Evolutionary conservation across 352 stramenopile species (phyloP), one percentile per base, ranked within the genome.

Genomic region (Phytophthora hybrid): DNA sequence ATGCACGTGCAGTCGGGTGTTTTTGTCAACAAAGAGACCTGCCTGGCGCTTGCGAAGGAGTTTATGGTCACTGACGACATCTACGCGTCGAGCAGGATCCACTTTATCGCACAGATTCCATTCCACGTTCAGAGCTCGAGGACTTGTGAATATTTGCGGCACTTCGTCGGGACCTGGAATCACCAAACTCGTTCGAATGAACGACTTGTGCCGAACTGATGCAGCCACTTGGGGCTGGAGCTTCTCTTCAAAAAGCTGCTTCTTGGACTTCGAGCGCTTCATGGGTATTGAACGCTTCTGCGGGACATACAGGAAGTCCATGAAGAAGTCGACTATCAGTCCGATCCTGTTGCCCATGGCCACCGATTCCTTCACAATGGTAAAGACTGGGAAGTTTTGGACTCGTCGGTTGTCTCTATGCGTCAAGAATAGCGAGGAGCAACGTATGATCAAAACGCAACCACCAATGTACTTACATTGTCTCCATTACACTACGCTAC

Each of bases 71-170:
- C 73, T 65, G 0, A 92, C 83, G 14, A 92, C 83, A 59, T 90
- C 80, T 18, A 92, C 83, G 6, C 79, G 76, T 18, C 83, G 68
- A 4, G 79, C 80, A 49, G 83, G 81, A 47, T 92, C 85, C 61
- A 88, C 78, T 41, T 79, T 85, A 26, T 83, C 71, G 57, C 85
- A 92, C 23, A 90, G 37, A 69, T 92, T 92, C 85, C 81, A 91
- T 58, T 90, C 80, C 7, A 87, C 71, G n/a, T 81, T 88, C 39
- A 92, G 72, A 8, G 74, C 73, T n/a, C 81, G 78, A 61, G 88
- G 71, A 3, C 61, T 79, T 14, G 74, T 88, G 56, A 92, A 92
- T 10, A 86, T 73, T 1, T 71, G 76, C 29, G 79, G 71, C 5
- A 89, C 78, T 18, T 72, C 62, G 11, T 69, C 55, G 2, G 67